These are phyloP conservation scores for Lichtheimia ramosa DNA, from an alignment of 371 early-diverging fungal genomes.

Conservation along the genomic window DNA sequence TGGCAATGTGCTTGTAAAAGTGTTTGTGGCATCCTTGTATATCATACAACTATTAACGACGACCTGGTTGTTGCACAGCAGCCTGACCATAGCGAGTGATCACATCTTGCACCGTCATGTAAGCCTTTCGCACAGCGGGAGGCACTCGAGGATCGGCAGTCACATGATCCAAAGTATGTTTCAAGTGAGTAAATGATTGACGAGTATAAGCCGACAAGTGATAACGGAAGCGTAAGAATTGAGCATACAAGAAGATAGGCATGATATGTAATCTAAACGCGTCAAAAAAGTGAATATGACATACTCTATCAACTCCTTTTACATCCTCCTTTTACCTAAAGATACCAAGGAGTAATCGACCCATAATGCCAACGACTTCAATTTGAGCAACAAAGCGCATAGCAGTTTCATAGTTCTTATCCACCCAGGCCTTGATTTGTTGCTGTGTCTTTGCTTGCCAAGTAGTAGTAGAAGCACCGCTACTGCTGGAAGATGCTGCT, in stretches of 20 bases:
- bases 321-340: constrained; percentile 50
- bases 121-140: constrained; percentile 55
- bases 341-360: constrained; percentile 66
- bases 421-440: constrained; percentile 64
- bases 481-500: constrained; percentile 5
- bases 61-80: constrained; percentile 49
- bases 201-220: constrained; percentile 71
- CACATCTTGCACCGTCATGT: constrained; percentile 52
- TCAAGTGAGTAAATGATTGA: constrained; percentile 60
- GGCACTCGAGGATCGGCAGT: constrained; percentile 59
- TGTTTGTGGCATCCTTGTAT: too few relatives aligned
- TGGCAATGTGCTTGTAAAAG: too few relatives aligned
- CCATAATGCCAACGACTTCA: constrained; percentile 79
- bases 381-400: constrained; percentile 76
- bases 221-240: constrained; percentile 87
- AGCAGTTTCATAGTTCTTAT: constrained; percentile 69
- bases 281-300: not conserved
- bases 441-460: constrained; percentile 56
- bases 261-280: constrained; percentile 60
- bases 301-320: not conserved
- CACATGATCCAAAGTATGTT: constrained; percentile 48
- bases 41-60: not conserved
- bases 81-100: constrained; percentile 58
- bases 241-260: constrained; percentile 76
- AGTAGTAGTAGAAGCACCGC: constrained; percentile 3